Evolutionary conservation across 2,329 filamentous ascomycete genomes (phyloP).

Genomic region (Podosphaera leucotricha): DNA sequence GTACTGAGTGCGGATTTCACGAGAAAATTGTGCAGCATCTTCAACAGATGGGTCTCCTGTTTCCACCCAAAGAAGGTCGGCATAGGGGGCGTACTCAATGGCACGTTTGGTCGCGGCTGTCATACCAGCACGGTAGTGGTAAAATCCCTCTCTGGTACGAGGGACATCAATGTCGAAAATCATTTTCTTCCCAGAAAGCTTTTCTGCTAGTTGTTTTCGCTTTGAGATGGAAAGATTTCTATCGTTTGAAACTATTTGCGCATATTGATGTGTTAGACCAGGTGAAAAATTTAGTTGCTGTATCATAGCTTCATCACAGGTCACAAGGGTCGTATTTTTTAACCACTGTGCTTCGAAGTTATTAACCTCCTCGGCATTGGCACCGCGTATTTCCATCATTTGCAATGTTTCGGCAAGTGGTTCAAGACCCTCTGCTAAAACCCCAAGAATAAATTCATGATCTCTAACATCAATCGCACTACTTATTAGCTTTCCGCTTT

Average conservation of each 20-base stretch:
- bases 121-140: conserved; percentile 73
- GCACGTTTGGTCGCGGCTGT: conserved; percentile 77
- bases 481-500: conserved; percentile 74
- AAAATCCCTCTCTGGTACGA: conserved; percentile 79
- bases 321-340: conserved; percentile 60
- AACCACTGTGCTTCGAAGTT: conserved; percentile 73
- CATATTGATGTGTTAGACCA: conserved; percentile 43
- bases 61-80: conserved; percentile 92
- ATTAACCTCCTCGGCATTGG: conserved; percentile 59
- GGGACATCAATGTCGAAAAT: conserved; percentile 82
- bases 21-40: conserved; percentile 52
- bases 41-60: conserved; percentile 70
- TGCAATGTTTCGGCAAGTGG: conserved; percentile 76
- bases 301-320: conserved; percentile 75
- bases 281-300: conserved; percentile 46
- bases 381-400: conserved; percentile 64
- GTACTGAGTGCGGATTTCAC: conserved; percentile 42
- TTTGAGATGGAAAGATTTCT: conserved; percentile 56
- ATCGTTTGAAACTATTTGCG: conserved; percentile 34
- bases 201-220: conserved; percentile 47
- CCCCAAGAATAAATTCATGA: conserved; percentile 87
- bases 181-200: conserved; percentile 42
- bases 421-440: conserved; percentile 48
- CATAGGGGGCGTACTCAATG: conserved; percentile 73
- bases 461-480: conserved; percentile 84